Evolutionary conservation across 345 rosid species (phyloP), one percentile per base, ranked within the genome.

Genomic region (Rhodamnia argentea): DNA sequence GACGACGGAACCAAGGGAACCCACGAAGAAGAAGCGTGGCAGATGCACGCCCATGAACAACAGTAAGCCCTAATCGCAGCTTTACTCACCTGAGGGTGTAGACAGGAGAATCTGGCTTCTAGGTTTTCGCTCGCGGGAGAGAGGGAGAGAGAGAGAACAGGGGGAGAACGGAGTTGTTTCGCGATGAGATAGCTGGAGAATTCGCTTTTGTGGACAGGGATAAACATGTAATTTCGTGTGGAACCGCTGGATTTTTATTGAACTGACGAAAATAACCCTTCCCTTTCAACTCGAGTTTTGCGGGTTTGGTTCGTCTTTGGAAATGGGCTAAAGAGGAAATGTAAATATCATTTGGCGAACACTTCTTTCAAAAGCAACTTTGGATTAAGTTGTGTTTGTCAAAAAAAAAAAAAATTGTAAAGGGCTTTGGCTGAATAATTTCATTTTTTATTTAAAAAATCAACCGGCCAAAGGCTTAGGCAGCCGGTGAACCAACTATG

Each of bases 401-500:
- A 10, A 10, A 2, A 50, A 50, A 50, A 9, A 9, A 50, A 50
- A 50, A 50, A 50, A 6, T 44, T 44, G 11, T 13, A 50, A 11
- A 50, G 4, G 52, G 52, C 13, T 50, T 50, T 50, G 52, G 13
- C 13, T 50, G 13, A 11, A 50, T 10, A 10, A 44, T 44, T 44
- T 6, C 47, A 44, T 44, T 44, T 7, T 44, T 44, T 44, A 6
- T 6, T 7, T 5, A 44, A 7, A 44, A 44, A 50, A 50, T 10
- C 3, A 50, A 50, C 1, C 52, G 13, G 2, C 52, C 4, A 50
- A 50, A 13, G 13, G 13, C 3, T 50, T 50, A 50, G 52, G 13
- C 52, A 0, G 7, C 13, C 13, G 7, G 2, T 0, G 52, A 50
- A 4, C 52, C 1, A 50, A 0, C 10, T 50, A 12, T 10, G 1